A percentile compares a stretch with the other conserved stretches of the same genome.
phyloP scores from a whole-genome alignment of 495 filamentous ascomycete species.

The Corynascus novoguineensis region DNA sequence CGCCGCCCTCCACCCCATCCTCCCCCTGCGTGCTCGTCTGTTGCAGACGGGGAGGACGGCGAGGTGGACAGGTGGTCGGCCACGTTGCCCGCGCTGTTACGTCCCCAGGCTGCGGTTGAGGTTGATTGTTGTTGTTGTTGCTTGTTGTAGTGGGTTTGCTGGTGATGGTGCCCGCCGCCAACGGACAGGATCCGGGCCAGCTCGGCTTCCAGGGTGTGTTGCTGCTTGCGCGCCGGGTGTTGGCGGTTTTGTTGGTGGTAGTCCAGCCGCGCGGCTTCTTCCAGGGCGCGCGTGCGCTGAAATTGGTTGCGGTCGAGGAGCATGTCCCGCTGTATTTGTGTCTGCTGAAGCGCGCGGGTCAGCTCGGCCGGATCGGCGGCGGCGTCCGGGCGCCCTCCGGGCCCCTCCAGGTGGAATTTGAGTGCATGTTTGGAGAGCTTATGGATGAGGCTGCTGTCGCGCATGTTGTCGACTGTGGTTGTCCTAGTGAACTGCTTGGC shows the following conservation, averaged over 20 bases:
- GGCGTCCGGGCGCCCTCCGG: background rate
- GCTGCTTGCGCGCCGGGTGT: background rate
- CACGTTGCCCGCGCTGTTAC: constrained; percentile 27
- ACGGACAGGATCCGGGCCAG: constrained; percentile 11
- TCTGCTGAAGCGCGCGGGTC: constrained; percentile 14
- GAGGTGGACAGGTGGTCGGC: background rate
- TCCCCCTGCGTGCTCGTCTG: too few species aligned
- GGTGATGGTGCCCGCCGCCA: background rate
- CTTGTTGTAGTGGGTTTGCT: too few species aligned
- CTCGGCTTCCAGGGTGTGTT: constrained; percentile 25
- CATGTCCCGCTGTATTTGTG: constrained; percentile 21
- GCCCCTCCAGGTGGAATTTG: constrained; percentile 29
- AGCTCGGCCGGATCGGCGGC: constrained; percentile 14
- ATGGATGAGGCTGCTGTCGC: constrained; percentile 22
- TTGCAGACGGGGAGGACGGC: background rate
- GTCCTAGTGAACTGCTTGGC: constrained; percentile 47
- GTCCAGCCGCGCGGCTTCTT: constrained; percentile 28
- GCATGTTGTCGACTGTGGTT: constrained; percentile 38
- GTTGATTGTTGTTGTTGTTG: background rate
- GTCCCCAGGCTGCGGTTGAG: constrained; percentile 5
- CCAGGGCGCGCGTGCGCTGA: constrained; percentile 27
- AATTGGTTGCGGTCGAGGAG: constrained; percentile 32
- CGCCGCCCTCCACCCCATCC: too few species aligned
- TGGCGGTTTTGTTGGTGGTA: constrained; percentile 20
- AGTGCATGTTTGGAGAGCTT: constrained; percentile 32